Percentiles rank a stretch among this genome's conserved stretches.
Conservation (phyloP, 2,329 filamentous ascomycete species). For the Hawksworthiomyces lignivorus region DNA sequence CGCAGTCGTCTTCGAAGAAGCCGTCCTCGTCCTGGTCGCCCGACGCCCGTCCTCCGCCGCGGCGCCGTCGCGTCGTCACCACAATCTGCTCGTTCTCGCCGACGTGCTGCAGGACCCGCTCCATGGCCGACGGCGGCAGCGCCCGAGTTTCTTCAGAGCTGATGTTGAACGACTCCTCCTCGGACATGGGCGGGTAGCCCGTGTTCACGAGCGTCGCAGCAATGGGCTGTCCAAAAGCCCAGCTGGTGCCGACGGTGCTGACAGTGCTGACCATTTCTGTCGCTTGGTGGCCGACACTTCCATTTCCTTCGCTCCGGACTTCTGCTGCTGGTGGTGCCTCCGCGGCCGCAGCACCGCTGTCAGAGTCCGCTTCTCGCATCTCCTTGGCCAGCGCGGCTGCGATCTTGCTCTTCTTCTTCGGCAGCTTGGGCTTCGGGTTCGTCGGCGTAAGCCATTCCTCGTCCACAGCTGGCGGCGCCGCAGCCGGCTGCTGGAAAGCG, state of each 20-base stretch:
- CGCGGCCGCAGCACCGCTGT: not conserved
- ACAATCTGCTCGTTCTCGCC: slow-evolving; percentile 64
- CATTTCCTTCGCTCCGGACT: slow-evolving; percentile 10
- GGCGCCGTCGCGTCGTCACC: slow-evolving; percentile 70
- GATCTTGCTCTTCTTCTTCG: slow-evolving; percentile 5
- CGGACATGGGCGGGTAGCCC: slow-evolving; percentile 36
- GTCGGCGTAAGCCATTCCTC: not conserved
- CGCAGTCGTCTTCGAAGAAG: slow-evolving; percentile 89
- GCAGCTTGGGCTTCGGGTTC: not conserved
- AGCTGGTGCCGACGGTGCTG: slow-evolving; percentile 24
- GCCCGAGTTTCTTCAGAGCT: slow-evolving; percentile 49
- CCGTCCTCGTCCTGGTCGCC: slow-evolving; percentile 50
- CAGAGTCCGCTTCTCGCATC: slow-evolving; percentile 3
- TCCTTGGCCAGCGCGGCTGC: not conserved
- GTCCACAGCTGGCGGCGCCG: not conserved
- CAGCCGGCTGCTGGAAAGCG: slow-evolving; percentile 31
- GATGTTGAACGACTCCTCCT: slow-evolving; percentile 43
- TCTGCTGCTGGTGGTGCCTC: slow-evolving; percentile 5
- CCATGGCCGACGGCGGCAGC: slow-evolving; percentile 56
- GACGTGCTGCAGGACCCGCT: slow-evolving; percentile 50
- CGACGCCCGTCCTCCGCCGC: slow-evolving; percentile 44
- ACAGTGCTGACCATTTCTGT: not conserved
- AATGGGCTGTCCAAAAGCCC: slow-evolving; percentile 56
- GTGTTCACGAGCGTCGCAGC: slow-evolving; percentile 43
- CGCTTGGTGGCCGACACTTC: not conserved